Conservation (phyloP, 1,284 basidiomycete genomes). For the Cystobasidium sp. region DNA sequence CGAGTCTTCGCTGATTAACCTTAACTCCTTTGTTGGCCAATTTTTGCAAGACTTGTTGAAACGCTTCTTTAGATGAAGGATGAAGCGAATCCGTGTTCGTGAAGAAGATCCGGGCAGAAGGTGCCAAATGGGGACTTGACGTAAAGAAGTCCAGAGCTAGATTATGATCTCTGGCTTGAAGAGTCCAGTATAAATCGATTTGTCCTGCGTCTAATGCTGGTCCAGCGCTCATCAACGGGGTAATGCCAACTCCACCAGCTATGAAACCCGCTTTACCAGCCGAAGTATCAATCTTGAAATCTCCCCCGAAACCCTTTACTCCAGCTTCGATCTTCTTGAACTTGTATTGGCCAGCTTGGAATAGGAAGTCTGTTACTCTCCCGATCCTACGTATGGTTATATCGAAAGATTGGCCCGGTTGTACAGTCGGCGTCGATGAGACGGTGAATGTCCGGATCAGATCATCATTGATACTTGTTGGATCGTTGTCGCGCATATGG, state of each 20-base stretch:
- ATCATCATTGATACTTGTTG: slow-evolving; percentile 66
- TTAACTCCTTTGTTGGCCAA: neutral
- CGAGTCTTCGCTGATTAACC: neutral
- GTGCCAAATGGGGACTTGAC: slow-evolving; percentile 11
- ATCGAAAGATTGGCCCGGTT: slow-evolving; percentile 56
- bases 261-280: slow-evolving; percentile 60
- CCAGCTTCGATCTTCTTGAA: slow-evolving; percentile 56
- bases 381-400: slow-evolving; percentile 65
- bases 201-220: slow-evolving; percentile 1
- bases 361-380: slow-evolving; percentile 64
- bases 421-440: slow-evolving; percentile 56
- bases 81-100: slow-evolving; percentile 11
- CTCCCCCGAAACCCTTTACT: slow-evolving; percentile 59
- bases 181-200: slow-evolving; percentile 25
- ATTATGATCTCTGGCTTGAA: slow-evolving; percentile 13
- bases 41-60: neutral
- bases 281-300: slow-evolving; percentile 55
- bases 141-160: slow-evolving; percentile 17
- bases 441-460: slow-evolving; percentile 70
- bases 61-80: neutral
- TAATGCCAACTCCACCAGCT: slow-evolving; percentile 67
- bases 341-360: slow-evolving; percentile 57
- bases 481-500: slow-evolving; percentile 63
- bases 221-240: slow-evolving; percentile 62
- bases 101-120: neutral